A percentile compares a stretch with the other conserved stretches of the same genome.
phyloP scores from a whole-genome alignment of 139 green algal genomes.

The Asterochloris sp. region DNA sequence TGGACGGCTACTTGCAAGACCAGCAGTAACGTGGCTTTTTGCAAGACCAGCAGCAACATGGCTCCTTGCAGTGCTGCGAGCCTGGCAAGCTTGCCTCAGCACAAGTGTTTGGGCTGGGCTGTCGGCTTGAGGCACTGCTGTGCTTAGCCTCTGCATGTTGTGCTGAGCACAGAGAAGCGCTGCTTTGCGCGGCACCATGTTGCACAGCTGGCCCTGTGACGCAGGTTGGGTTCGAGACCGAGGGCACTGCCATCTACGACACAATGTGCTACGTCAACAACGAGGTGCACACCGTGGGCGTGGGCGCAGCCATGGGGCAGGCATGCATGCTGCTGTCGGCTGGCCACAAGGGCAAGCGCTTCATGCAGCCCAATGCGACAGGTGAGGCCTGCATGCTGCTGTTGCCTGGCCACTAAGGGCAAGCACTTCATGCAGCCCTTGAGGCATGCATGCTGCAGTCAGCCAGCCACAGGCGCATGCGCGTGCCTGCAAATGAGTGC shows the following conservation, averaged over 20 bases:
- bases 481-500: too few relatives aligned
- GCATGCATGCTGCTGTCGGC: conserved; percentile 80
- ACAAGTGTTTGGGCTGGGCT: too few relatives aligned
- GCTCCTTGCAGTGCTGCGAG: too few relatives aligned
- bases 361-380: conserved; percentile 85
- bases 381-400: conserved; percentile 9
- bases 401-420: too few relatives aligned
- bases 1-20: too few relatives aligned
- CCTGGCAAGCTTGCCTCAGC: too few relatives aligned
- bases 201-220: not conserved
- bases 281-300: conserved; percentile 55
- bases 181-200: not conserved
- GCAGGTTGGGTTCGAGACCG: conserved; percentile 85
- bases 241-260: conserved; percentile 86
- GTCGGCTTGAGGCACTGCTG: not conserved
- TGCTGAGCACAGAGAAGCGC: not conserved
- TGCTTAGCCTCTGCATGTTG: not conserved
- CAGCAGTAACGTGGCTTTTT: not conserved
- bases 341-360: conserved; percentile 74
- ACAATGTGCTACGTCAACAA: conserved; percentile 80
- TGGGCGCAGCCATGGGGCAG: conserved; percentile 72
- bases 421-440: not conserved
- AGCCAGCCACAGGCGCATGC: too few relatives aligned
- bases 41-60: not conserved
- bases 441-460: too few relatives aligned